phyloP scores from a whole-genome alignment of 2,329 filamentous ascomycete genomes.

The Arthrobotrys musiformis region DNA sequence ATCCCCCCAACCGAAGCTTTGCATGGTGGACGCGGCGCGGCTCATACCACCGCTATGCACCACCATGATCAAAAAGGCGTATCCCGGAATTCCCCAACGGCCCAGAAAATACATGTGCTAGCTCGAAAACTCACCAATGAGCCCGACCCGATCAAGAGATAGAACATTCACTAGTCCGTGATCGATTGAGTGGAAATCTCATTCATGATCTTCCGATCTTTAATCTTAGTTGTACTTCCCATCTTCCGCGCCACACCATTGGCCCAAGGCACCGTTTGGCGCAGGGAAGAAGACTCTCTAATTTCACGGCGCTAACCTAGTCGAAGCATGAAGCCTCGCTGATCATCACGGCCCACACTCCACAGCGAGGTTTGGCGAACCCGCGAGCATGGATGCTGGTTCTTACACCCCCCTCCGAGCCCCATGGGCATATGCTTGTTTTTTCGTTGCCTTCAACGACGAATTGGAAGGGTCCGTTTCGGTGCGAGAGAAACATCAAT shows the following conservation, averaged over 20 bases:
- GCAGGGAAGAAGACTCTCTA: constrained; percentile 49
- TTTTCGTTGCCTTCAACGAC: constrained; percentile 30
- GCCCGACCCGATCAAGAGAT: constrained; percentile 1
- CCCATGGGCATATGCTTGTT: constrained; percentile 25
- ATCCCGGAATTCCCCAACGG: constrained; percentile 36
- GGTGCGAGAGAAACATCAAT: constrained; percentile 19
- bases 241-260: constrained; percentile 32
- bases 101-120: neutral
- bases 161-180: neutral
- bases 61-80: neutral
- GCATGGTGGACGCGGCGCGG: neutral
- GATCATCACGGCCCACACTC: constrained; percentile 32
- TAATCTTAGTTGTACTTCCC: constrained; percentile 9
- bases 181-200: constrained; percentile 21
- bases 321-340: constrained; percentile 38
- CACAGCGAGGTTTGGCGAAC: constrained; percentile 25
- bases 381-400: constrained; percentile 14
- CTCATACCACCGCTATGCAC: too few species aligned
- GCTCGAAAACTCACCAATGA: neutral
- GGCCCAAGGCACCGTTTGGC: constrained; percentile 37
- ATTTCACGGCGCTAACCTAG: constrained; percentile 46
- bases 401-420: neutral
- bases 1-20: constrained; percentile 3
- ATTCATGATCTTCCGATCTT: constrained; percentile 40
- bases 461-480: constrained; percentile 8